Conservation (phyloP, 345 rosid species). For the Conringia planisiliqua region DNA sequence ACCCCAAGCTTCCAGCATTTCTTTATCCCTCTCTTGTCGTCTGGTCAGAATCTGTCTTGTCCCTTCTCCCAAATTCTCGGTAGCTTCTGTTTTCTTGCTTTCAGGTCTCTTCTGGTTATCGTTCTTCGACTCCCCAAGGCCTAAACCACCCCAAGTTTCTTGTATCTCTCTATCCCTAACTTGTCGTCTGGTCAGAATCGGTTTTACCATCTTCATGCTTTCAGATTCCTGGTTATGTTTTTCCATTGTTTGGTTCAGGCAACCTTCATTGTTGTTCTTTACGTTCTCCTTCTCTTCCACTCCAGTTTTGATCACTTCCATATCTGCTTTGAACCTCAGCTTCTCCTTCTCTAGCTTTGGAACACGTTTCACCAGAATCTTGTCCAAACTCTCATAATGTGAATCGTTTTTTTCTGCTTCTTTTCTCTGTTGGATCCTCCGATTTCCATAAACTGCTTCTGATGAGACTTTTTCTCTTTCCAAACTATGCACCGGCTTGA, state of each 20-base stretch:
- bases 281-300: slow-evolving; percentile 33
- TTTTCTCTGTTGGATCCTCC: slow-evolving; percentile 34
- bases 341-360: slow-evolving; percentile 71
- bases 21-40: slow-evolving; percentile 62
- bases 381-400: slow-evolving; percentile 61
- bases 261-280: slow-evolving; percentile 32
- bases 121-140: slow-evolving; percentile 60
- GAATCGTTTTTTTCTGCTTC: slow-evolving; percentile 31
- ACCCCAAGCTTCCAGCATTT: slow-evolving; percentile 86
- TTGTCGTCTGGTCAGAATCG: slow-evolving; percentile 34
- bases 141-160: slow-evolving; percentile 87
- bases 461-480: slow-evolving; percentile 51
- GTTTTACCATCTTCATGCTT: slow-evolving; percentile 45
- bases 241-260: background rate
- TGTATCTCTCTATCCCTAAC: slow-evolving; percentile 71
- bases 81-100: slow-evolving; percentile 48
- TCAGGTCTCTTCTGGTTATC: slow-evolving; percentile 57
- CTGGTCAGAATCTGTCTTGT: slow-evolving; percentile 40
- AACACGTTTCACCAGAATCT: slow-evolving; percentile 75
- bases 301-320: no score
- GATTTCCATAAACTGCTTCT: slow-evolving; percentile 36
- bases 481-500: slow-evolving; percentile 50
- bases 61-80: slow-evolving; percentile 31
- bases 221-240: slow-evolving; percentile 42
- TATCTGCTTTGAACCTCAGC: background rate